These are phyloP conservation scores for Ophiostoma populinum DNA, from an alignment of 2,329 filamentous ascomycete species.

Conservation along the genomic window DNA sequence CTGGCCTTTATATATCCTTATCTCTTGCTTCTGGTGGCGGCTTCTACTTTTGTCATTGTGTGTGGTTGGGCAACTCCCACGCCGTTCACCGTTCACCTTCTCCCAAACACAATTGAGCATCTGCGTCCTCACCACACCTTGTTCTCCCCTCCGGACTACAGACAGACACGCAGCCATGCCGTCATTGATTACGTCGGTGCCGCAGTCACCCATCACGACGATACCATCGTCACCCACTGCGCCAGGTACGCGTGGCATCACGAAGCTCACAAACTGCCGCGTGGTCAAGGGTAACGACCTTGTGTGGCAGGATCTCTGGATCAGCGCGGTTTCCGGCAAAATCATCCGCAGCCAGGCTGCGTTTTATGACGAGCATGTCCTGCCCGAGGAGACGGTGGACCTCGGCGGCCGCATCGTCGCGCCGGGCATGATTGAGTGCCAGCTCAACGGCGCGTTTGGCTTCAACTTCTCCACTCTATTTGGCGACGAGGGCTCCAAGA, in stretches of 20 bases:
- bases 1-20: conserved; percentile 1
- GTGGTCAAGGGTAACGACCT: conserved; percentile 51
- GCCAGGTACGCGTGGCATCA: conserved; percentile 38
- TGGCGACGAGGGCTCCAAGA: conserved; percentile 25
- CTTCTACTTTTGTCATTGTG: too few relatives aligned
- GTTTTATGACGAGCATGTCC: conserved; percentile 49
- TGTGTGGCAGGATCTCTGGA: conserved; percentile 70
- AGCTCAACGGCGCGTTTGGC: conserved; percentile 82
- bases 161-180: conserved; percentile 9
- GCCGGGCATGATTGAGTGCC: conserved; percentile 77
- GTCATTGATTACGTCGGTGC: conserved; percentile 15
- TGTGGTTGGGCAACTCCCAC: too few relatives aligned
- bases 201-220: conserved; percentile 14
- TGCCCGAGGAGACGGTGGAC: conserved; percentile 61
- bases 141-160: too few relatives aligned
- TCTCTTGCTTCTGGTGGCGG: too few relatives aligned
- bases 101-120: not conserved
- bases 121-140: not conserved
- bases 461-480: conserved; percentile 79
- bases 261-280: conserved; percentile 79
- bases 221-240: conserved; percentile 31
- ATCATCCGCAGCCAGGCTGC: conserved; percentile 54
- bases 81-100: too few relatives aligned
- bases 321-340: conserved; percentile 65
- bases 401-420: conserved; percentile 69